A percentile compares a stretch with the other conserved stretches of the same genome.
Conservation (phyloP, 805 yeast species). For the Candida dajiaensis region DNA sequence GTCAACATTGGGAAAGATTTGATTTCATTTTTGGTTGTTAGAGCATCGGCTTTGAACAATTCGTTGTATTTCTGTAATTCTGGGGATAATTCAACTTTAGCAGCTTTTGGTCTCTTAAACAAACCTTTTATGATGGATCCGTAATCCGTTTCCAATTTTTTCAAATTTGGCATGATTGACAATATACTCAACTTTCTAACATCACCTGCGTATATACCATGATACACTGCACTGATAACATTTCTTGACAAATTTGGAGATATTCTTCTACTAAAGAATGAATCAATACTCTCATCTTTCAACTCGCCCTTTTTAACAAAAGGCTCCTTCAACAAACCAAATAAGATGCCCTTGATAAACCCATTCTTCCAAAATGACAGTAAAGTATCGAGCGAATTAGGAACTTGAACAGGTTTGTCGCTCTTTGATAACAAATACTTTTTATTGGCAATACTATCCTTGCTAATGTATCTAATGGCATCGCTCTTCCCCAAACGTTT, state of each 20-base stretch:
- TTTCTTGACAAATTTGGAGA: slow-evolving; percentile 48
- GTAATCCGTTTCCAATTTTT: slow-evolving; percentile 48
- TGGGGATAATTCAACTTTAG: slow-evolving; percentile 16
- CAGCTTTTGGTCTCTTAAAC: slow-evolving; percentile 20
- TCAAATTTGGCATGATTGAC: slow-evolving; percentile 50
- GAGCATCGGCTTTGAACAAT: slow-evolving; percentile 33
- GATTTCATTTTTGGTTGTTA: slow-evolving; percentile 30
- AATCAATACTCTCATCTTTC: slow-evolving; percentile 66
- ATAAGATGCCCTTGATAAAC: slow-evolving; percentile 37
- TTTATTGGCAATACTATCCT: slow-evolving; percentile 57
- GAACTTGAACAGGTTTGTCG: slow-evolving; percentile 47
- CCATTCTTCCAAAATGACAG: slow-evolving; percentile 34
- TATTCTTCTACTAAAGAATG: slow-evolving; percentile 64
- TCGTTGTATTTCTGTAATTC: slow-evolving; percentile 33
- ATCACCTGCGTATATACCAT: slow-evolving; percentile 93
- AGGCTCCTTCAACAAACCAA: slow-evolving; percentile 46
- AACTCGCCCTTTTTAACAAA: slow-evolving; percentile 28
- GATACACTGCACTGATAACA: slow-evolving; percentile 72
- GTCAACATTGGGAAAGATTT: slow-evolving; percentile 58
- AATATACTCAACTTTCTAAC: slow-evolving; percentile 56
- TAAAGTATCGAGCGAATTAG: slow-evolving; percentile 35
- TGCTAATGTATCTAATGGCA: slow-evolving; percentile 53
- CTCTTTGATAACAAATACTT: slow-evolving; percentile 54
- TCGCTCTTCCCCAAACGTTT: slow-evolving; percentile 37
- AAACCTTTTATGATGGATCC: slow-evolving; percentile 52